phyloP scores from a whole-genome alignment of 331 rosid genomes.

The Quercus tomentella region DNA sequence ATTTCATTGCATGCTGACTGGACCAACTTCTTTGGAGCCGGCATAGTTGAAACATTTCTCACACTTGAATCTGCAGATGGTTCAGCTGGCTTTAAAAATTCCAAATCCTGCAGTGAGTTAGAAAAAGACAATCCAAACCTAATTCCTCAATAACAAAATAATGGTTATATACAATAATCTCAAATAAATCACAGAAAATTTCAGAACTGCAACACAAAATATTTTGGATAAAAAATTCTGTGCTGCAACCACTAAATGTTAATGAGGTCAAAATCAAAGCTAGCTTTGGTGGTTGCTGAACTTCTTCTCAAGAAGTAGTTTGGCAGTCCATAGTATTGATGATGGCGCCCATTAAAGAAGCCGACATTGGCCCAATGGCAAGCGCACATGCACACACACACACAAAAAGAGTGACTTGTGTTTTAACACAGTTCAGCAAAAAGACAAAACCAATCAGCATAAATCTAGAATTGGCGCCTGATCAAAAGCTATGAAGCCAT shows the following conservation, averaged over 20 bases:
- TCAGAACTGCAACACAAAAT: background rate
- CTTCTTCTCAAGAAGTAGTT: conserved; percentile 9
- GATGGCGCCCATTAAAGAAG: conserved; percentile 6
- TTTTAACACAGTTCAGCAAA: conserved; percentile 1
- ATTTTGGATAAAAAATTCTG: background rate
- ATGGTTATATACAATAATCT: background rate
- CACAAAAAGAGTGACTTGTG: background rate
- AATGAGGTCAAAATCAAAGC: background rate
- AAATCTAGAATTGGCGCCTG: conserved; percentile 28
- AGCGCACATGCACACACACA: too few species aligned
- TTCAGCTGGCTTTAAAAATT: conserved; percentile 35
- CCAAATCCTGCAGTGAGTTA: conserved; percentile 59
- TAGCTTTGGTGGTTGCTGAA: conserved; percentile 9
- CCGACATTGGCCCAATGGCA: background rate
- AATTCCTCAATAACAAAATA: conserved; percentile 32
- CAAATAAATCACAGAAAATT: background rate
- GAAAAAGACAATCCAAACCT: conserved; percentile 42
- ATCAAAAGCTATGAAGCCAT: conserved; percentile 32
- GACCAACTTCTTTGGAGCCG: conserved; percentile 76
- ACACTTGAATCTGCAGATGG: conserved; percentile 30
- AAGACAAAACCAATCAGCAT: conserved; percentile 19
- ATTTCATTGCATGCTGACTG: conserved; percentile 41
- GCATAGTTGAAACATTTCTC: conserved; percentile 74
- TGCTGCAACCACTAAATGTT: background rate
- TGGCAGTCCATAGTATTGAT: conserved; percentile 12